Base-by-base conservation (phyloP, 106 monocot species). In the Gastrodia elata region DNA sequence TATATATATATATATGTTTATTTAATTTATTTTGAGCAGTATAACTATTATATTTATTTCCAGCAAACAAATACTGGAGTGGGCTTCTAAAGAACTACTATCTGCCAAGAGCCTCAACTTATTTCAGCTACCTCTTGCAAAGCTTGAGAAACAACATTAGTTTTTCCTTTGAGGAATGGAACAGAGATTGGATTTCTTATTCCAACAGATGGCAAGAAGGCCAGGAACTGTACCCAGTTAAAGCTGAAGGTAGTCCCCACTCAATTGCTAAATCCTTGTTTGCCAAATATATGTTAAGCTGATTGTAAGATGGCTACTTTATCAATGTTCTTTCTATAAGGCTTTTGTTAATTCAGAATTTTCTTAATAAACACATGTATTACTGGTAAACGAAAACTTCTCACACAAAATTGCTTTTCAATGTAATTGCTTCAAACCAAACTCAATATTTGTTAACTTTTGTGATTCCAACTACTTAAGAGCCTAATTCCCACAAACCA, bases 11-110 rank as follows among this genome's bases (percentile, higher is more conserved):
- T n/a, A n/a, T n/a, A n/a, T n/a, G n/a, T n/a, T n/a, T n/a, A n/a
- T n/a, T n/a, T n/a, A n/a, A n/a, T n/a, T n/a, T n/a, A n/a, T n/a
- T n/a, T n/a, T n/a, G n/a, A n/a, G n/a, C n/a, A n/a, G n/a, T n/a
- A n/a, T n/a, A n/a, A n/a, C n/a, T n/a, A n/a, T n/a, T 68, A 1
- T 13, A 24, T 40, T 40, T 1, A 22, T 69, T 40, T 13, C 38
- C 86, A 96, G 95, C 92, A 52, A 97, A 97, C 70, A 97, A 93
- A 43, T 93, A 79, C 68, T 98, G 97, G 97, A 93, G 93, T 74
- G 97, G 97, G 14, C 74, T 98, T 71, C 69, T 98, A 35, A 87
- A 82, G 80, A 74, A 65, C 42, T 93, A 97, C 79, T 97, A 97
- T 77, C 79, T 93, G 2, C 97, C 90, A 32, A 83, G 97, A 65